A percentile compares a stretch with the other conserved stretches of the same genome.
Evolutionary conservation across 768 basidiomycete species (phyloP).

Genomic region (Russula sp.): DNA sequence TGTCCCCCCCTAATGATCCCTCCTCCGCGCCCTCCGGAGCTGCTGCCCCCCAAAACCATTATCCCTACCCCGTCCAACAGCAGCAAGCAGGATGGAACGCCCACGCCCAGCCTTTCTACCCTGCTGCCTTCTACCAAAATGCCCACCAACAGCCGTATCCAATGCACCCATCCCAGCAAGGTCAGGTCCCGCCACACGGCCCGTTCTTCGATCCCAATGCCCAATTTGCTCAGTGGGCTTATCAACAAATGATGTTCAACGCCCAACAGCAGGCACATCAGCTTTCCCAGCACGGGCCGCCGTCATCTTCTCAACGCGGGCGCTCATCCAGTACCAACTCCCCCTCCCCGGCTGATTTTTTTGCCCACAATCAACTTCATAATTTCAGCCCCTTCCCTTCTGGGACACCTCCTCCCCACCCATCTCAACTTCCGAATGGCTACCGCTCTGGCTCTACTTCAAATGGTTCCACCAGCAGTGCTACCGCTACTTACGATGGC

Average conservation of each 20-base stretch:
- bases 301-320: slow-evolving; percentile 42
- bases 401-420: slow-evolving; percentile 66
- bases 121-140: slow-evolving; percentile 67
- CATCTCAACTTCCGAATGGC: slow-evolving; percentile 44
- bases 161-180: slow-evolving; percentile 39
- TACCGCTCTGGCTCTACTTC: slow-evolving; percentile 36
- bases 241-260: slow-evolving; percentile 88
- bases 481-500: slow-evolving; percentile 47
- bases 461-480: slow-evolving; percentile 40
- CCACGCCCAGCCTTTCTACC: slow-evolving; percentile 71
- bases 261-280: slow-evolving; percentile 37
- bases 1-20: slow-evolving; percentile 58
- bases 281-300: slow-evolving; percentile 31
- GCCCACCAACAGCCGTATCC: slow-evolving; percentile 60
- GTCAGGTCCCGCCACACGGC: slow-evolving; percentile 47
- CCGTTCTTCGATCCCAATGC: slow-evolving; percentile 78
- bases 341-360: slow-evolving; percentile 51
- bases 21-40: slow-evolving; percentile 36
- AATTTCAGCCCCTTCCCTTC: slow-evolving; percentile 65
- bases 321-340: slow-evolving; percentile 41
- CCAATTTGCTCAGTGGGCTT: slow-evolving; percentile 82
- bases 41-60: slow-evolving; percentile 44
- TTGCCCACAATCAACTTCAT: slow-evolving; percentile 51
- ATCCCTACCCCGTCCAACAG: slow-evolving; percentile 70
- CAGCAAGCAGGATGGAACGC: slow-evolving; percentile 72